Evolutionary conservation across 2,329 filamentous ascomycete species (phyloP).

Genomic region (Periconia sp.): DNA sequence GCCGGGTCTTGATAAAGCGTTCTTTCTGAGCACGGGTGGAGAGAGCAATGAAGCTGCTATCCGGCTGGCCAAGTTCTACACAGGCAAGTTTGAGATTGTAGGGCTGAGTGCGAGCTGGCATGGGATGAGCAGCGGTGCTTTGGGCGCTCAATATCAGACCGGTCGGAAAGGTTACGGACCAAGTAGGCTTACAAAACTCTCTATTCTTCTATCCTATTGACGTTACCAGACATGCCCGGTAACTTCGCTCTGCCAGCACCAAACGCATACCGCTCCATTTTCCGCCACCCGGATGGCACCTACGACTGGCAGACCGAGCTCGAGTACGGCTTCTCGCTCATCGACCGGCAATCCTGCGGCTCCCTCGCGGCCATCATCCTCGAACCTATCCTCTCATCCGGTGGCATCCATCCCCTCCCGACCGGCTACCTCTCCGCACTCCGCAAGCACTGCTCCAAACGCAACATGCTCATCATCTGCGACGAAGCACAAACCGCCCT

Average conservation of each 20-base stretch:
- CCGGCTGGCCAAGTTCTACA: conserved; percentile 64
- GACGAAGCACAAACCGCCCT: conserved; percentile 42
- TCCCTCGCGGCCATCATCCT: conserved; percentile 65
- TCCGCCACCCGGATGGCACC: conserved; percentile 59
- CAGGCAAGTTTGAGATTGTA: conserved; percentile 66
- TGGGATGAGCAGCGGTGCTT: conserved; percentile 59
- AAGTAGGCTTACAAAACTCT: conserved; percentile 4
- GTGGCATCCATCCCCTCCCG: conserved; percentile 62
- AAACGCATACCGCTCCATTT: conserved; percentile 63
- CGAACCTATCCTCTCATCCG: conserved; percentile 61
- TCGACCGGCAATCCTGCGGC: conserved; percentile 61
- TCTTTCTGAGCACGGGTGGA: conserved; percentile 37
- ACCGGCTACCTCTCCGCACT: conserved; percentile 61
- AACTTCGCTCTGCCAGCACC: conserved; percentile 61
- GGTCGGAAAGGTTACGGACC: conserved; percentile 53
- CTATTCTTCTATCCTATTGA: neutral
- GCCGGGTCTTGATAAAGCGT: conserved; percentile 34
- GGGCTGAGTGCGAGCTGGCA: conserved; percentile 63
- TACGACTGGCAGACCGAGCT: conserved; percentile 69
- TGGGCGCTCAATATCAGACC: conserved; percentile 56
- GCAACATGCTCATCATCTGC: conserved; percentile 38
- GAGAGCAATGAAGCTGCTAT: conserved; percentile 60
- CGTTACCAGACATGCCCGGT: conserved; percentile 49
- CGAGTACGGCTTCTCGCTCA: conserved; percentile 62
- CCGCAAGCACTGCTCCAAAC: conserved; percentile 45